A percentile compares a stretch with the other conserved stretches of the same genome.
Conservation (phyloP, 768 basidiomycete genomes). For the Auricularia sp. region DNA sequence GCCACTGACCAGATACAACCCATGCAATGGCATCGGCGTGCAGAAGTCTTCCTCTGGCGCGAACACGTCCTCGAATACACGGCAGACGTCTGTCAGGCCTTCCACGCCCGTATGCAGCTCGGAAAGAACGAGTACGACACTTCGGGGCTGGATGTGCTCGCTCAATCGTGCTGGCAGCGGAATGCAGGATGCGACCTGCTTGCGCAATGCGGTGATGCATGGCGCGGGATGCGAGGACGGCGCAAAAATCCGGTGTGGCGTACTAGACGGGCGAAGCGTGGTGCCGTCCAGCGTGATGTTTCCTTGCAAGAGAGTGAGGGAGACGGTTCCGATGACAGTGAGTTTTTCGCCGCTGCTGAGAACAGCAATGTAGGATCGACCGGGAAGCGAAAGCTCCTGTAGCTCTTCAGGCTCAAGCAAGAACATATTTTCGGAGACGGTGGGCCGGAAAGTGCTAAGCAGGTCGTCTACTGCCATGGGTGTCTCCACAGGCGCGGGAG, state of each 20-base stretch:
- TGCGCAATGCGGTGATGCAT: slow-evolving; percentile 24
- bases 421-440: slow-evolving; percentile 36
- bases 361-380: slow-evolving; percentile 24
- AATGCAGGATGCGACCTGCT: not conserved
- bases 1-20: slow-evolving; percentile 39
- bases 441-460: slow-evolving; percentile 45
- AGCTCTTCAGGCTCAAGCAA: slow-evolving; percentile 32
- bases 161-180: slow-evolving; percentile 9
- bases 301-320: slow-evolving; percentile 53
- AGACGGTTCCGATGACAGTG: slow-evolving; percentile 59
- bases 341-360: slow-evolving; percentile 43
- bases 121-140: slow-evolving; percentile 40
- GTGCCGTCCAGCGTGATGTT: slow-evolving; percentile 50
- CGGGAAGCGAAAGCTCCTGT: slow-evolving; percentile 18
- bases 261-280: slow-evolving; percentile 15
- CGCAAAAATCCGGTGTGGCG: slow-evolving; percentile 53
- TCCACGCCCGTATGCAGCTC: slow-evolving; percentile 53
- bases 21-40: slow-evolving; percentile 26
- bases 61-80: slow-evolving; percentile 55
- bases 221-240: slow-evolving; percentile 76
- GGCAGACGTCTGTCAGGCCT: slow-evolving; percentile 52
- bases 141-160: slow-evolving; percentile 13
- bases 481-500: slow-evolving; percentile 9
- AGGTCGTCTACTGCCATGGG: slow-evolving; percentile 5
- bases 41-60: slow-evolving; percentile 33